Conservation (phyloP, 2,329 filamentous ascomycete genomes). For the Stagonosporopsis tanaceti region DNA sequence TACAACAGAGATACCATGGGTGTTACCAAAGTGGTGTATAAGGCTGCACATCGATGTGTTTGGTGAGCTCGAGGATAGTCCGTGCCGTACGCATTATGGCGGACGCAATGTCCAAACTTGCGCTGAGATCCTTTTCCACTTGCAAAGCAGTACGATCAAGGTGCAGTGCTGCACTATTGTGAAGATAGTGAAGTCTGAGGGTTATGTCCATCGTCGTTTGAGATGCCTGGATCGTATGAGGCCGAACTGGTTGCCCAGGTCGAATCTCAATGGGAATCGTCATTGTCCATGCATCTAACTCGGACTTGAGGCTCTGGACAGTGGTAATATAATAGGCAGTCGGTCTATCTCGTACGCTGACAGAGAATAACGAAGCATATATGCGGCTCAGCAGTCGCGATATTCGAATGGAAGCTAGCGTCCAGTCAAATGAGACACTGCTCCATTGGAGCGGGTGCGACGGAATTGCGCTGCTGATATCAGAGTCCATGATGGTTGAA, state of each 20-base stretch:
- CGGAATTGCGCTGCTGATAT: neutral
- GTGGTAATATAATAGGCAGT: neutral
- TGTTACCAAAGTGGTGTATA: conserved; percentile 3
- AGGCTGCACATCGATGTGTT: conserved; percentile 1
- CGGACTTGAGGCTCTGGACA: neutral
- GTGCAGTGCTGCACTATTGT: neutral
- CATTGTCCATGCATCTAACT: neutral
- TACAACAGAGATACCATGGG: neutral
- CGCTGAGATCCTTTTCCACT: neutral
- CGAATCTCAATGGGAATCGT: neutral
- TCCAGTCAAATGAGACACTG: neutral
- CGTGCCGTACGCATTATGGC: neutral
- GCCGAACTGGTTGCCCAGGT: neutral
- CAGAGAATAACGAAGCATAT: neutral
- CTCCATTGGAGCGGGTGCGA: neutral
- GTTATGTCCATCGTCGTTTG: neutral
- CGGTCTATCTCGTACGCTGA: neutral
- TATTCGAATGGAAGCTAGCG: neutral
- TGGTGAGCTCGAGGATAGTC: neutral
- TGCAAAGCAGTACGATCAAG: neutral
- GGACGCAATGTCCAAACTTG: neutral
- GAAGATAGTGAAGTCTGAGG: neutral
- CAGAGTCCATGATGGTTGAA: conserved; percentile 42
- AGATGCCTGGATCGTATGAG: neutral
- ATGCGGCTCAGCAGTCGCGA: conserved; percentile 1